Conservation (phyloP, 345 rosid genomes). For the Euphorbia lathyris region DNA sequence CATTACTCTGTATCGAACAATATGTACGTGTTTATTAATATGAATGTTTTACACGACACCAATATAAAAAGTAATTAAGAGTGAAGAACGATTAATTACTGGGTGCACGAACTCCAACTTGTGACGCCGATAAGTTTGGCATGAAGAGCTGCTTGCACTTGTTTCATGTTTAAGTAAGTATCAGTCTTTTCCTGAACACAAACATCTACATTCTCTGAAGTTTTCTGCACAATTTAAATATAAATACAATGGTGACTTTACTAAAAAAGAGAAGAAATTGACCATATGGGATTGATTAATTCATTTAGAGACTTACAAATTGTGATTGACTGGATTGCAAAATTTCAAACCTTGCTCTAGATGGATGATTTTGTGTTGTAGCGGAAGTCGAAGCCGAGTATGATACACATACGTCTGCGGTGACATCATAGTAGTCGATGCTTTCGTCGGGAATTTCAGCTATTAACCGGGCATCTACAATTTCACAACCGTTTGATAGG, state of each 20-base stretch:
- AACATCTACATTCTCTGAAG: conserved; percentile 12
- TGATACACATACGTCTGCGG: conserved; percentile 14
- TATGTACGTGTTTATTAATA: no score
- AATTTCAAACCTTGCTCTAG: not conserved
- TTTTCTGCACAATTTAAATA: not conserved
- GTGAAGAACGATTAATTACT: conserved; percentile 2
- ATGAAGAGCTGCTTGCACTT: conserved; percentile 25
- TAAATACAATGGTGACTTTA: no score
- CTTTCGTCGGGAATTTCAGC: conserved; percentile 6
- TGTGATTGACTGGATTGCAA: not conserved
- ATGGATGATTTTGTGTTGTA: not conserved
- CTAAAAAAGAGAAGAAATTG: no score
- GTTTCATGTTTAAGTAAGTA: conserved; percentile 18
- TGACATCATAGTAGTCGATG: conserved; percentile 13
- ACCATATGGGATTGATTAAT: not conserved
- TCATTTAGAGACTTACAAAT: conserved; percentile 4
- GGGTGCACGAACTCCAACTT: conserved; percentile 20
- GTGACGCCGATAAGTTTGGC: conserved; percentile 23
- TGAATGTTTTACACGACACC: no score
- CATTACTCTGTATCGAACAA: conserved; percentile 9
- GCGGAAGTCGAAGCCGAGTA: not conserved
- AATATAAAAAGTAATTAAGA: no score
- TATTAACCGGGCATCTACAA: not conserved
- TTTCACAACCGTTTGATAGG: not conserved
- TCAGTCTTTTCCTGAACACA: conserved; percentile 15